Evolutionary conservation across 768 basidiomycete species (phyloP), one percentile per base, ranked within the genome.

Genomic region (Mycena albidolilacea): DNA sequence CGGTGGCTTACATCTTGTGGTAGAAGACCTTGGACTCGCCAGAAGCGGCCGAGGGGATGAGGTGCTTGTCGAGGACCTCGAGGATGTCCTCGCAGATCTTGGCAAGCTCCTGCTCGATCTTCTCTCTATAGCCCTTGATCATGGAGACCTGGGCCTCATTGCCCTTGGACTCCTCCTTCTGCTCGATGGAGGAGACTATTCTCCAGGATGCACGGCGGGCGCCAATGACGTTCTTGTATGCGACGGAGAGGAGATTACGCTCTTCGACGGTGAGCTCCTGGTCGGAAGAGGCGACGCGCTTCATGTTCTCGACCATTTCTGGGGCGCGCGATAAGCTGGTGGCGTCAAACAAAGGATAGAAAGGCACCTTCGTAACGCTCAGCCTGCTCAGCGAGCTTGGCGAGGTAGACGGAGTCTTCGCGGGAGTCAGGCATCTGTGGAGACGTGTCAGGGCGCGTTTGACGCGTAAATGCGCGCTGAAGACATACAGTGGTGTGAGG

Each of bases 231-330:
- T 99, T 99, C 94, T 99, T 98, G 90, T 98, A 99, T 19, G 97
- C 97, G 71, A 98, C 97, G 12, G 96, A 98, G 70, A 99, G 90
- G 67, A 99, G 92, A 84, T 98, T 99, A 74, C 97, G 96, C 86
- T 99, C 97, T 87, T 99, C 97, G 57, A 98, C 96, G 72, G 97
- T 97, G 81, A 98, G 94, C 81, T 99, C 97, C 85, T 97, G 95
- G 90, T 97, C 96, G 72, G 96, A 97, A 41, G 96, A 97, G 70
- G 97, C 97, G 77, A 98, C 97, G 75, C 91, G 92, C 92, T 98
- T 98, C 97, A 99, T 99, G 91, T 97, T 97, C 86, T 96, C 95
- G 78, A 98, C 97, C 97, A 98, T 98, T 85, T 98, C 95, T 92
- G 84, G 37, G 70, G 71, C 39, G 61, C 64, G 72, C 65, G 63